A percentile compares a stretch with the other conserved stretches of the same genome.
Conservation (phyloP, 2,329 filamentous ascomycete species). For the Phaeosphaeriaceae sp. region DNA sequence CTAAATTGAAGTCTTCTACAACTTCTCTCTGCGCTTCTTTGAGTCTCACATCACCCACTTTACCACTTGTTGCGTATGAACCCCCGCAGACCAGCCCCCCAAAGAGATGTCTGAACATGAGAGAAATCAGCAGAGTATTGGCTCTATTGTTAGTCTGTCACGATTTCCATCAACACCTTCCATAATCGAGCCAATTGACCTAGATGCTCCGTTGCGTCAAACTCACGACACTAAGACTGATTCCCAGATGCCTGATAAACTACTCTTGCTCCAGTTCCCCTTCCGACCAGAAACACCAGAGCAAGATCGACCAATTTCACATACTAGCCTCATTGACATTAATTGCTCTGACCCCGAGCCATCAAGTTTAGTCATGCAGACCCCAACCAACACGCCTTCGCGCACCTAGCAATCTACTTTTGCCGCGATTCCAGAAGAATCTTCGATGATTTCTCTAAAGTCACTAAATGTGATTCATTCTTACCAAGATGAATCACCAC, state of each 20-base stretch:
- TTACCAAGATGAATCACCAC: conserved; percentile 39
- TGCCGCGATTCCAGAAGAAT: conserved; percentile 33
- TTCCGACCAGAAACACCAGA: conserved; percentile 22
- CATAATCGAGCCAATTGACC: conserved; percentile 73
- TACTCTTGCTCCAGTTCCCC: conserved; percentile 27
- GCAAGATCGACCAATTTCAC: conserved; percentile 11
- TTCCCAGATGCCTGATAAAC: conserved; percentile 15
- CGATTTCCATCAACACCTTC: conserved; percentile 78
- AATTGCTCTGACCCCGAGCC: conserved; percentile 29
- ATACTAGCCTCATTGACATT: conserved; percentile 18
- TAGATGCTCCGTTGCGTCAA: conserved; percentile 53
- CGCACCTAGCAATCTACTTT: conserved; percentile 31
- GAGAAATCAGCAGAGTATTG: conserved; percentile 31
- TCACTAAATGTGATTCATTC: conserved; percentile 13
- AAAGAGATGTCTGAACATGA: conserved; percentile 15
- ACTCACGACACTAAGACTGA: conserved; percentile 44
- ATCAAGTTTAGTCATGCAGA: conserved; percentile 26
- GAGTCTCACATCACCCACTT: conserved; percentile 49
- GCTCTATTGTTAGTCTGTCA: conserved; percentile 45
- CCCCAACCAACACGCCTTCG: conserved; percentile 17
- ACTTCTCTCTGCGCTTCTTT: conserved; percentile 47
- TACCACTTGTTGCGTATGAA: conserved; percentile 46
- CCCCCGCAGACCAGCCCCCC: conserved; percentile 19
- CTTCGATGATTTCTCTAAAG: conserved; percentile 20
- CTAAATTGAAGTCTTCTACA: conserved; percentile 43